A percentile compares a stretch with the other conserved stretches of the same genome.
These are phyloP conservation scores for Tricholoma saponaceum DNA, from an alignment of 768 basidiomycete genomes.

Conservation along the genomic window DNA sequence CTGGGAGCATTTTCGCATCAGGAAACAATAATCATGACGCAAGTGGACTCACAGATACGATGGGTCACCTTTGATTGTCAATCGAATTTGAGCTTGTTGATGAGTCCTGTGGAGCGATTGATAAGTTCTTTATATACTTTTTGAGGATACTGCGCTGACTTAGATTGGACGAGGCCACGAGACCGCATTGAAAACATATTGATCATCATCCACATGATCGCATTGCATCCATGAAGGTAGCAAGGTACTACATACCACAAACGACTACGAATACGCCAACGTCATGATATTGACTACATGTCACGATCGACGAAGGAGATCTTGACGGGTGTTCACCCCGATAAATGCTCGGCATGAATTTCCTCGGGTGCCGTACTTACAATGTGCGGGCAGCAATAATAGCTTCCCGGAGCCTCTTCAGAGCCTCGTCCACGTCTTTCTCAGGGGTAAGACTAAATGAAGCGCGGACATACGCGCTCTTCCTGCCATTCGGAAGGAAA, in stretches of 20 bases:
- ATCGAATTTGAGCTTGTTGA: background rate
- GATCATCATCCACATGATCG: background rate
- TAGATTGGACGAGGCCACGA: background rate
- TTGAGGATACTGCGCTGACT: background rate
- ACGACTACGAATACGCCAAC: too few relatives aligned
- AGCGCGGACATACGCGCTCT: conserved; percentile 54
- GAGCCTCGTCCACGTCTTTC: conserved; percentile 67
- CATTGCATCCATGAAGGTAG: too few relatives aligned
- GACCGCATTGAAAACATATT: background rate
- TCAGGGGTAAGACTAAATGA: conserved; percentile 66
- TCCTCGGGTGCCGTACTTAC: background rate
- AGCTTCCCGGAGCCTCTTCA: conserved; percentile 47
- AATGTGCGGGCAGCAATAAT: conserved; percentile 22
- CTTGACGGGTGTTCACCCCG: too few relatives aligned
- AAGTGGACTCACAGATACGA: background rate
- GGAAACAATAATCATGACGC: background rate
- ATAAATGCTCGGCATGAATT: background rate
- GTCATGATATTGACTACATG: background rate
- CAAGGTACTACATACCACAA: too few relatives aligned
- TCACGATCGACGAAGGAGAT: background rate
- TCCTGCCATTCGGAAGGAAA: conserved; percentile 53
- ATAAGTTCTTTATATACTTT: background rate
- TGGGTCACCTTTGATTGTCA: background rate
- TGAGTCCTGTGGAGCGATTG: background rate
- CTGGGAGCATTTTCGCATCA: background rate